These are phyloP conservation scores for Colletotrichum endophyticum DNA, from an alignment of 2,329 filamentous ascomycete species.

Conservation along the genomic window DNA sequence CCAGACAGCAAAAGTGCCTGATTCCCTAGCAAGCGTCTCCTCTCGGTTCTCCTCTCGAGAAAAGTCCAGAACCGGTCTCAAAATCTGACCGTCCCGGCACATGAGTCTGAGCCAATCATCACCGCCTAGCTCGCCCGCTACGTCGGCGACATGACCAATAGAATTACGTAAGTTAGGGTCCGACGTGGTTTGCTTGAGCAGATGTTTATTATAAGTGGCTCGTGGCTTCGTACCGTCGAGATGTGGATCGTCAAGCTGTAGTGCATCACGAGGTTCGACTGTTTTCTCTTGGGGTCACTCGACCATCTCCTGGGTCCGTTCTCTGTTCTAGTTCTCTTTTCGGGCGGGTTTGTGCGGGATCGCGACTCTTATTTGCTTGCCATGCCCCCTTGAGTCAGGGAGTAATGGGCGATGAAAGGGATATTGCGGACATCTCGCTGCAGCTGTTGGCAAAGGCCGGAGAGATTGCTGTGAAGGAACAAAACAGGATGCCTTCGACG, in stretches of 20 bases:
- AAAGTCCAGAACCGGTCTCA: constrained; percentile 6
- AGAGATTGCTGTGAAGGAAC: not conserved
- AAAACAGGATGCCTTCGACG: not conserved
- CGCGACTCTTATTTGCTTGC: not conserved
- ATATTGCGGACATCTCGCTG: not conserved
- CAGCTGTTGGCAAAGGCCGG: not conserved
- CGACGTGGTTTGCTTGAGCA: not conserved
- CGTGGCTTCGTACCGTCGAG: not conserved
- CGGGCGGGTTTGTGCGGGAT: not conserved
- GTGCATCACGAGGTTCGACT: not conserved
- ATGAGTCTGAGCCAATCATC: not conserved
- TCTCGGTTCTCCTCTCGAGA: not conserved
- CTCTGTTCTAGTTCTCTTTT: not conserved
- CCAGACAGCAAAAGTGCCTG: constrained; percentile 7
- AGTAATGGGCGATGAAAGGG: constrained; percentile 10
- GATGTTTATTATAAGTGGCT: not conserved
- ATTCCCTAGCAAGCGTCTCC: not conserved
- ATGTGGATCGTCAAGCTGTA: not conserved
- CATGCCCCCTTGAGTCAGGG: not conserved
- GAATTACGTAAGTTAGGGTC: constrained; percentile 14
- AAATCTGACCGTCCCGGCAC: not conserved
- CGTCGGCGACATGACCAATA: constrained; percentile 6
- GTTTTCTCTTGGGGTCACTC: not conserved
- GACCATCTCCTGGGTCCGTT: not conserved
- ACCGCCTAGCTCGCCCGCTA: not conserved